Percentiles rank a stretch among this genome's conserved stretches.
Evolutionary conservation across 495 filamentous ascomycete genomes (phyloP).

Genomic region (Annulohypoxylon stygium): DNA sequence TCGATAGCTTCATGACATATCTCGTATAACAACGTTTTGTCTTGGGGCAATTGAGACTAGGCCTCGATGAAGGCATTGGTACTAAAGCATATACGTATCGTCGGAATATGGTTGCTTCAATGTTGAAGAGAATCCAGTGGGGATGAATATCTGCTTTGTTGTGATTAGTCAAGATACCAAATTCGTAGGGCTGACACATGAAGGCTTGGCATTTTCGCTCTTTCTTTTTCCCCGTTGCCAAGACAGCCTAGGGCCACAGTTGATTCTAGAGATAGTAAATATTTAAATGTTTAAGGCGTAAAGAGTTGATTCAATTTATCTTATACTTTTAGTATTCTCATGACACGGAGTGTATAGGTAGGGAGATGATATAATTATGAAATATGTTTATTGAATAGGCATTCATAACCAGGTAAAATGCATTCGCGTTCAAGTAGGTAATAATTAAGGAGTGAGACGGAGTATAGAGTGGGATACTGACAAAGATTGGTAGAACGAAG

Average conservation of each 20-base stretch:
- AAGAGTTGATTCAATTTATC: neutral
- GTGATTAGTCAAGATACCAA: constrained; percentile 34
- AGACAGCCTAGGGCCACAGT: neutral
- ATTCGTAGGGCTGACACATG: constrained; percentile 41
- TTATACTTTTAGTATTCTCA: neutral
- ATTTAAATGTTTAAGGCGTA: neutral
- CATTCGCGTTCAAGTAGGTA: neutral
- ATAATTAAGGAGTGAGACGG: neutral
- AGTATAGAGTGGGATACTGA: too few species aligned
- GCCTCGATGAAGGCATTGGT: neutral
- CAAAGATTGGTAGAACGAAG: neutral
- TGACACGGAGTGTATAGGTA: neutral
- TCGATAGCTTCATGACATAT: neutral
- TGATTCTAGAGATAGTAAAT: neutral
- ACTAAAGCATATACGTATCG: neutral
- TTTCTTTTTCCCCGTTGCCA: constrained; percentile 9
- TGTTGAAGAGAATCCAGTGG: too few species aligned
- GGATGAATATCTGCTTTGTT: constrained; percentile 21
- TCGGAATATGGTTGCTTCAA: neutral
- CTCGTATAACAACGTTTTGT: neutral
- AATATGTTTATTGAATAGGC: neutral
- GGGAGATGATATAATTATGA: too few species aligned
- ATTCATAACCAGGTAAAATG: too few species aligned
- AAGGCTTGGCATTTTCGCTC: constrained; percentile 26
- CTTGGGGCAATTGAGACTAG: neutral